Evolutionary conservation across 352 stramenopile genomes (phyloP).

Genomic region (Globisporangium solare): DNA sequence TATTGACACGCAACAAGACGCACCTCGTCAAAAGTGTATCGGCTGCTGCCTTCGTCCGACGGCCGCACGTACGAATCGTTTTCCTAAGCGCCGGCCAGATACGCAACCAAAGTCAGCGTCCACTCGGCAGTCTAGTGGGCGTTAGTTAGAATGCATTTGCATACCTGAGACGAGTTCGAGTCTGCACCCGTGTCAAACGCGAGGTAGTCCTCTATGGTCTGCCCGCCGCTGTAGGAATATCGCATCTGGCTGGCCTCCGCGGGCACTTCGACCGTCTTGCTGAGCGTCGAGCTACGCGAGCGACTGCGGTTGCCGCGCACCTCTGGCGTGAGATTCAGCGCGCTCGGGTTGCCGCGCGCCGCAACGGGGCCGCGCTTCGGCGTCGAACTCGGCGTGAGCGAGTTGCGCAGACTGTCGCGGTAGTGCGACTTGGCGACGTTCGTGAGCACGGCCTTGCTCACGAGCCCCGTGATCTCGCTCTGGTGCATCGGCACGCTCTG

Average conservation of each 20-base stretch:
- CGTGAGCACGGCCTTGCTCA: constrained; percentile 70
- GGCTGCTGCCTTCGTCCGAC: constrained; percentile 26
- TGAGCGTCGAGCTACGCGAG: constrained; percentile 43
- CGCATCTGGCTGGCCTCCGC: constrained; percentile 37
- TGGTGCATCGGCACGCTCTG: constrained; percentile 59
- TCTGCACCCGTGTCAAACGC: constrained; percentile 31
- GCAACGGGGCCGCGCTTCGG: constrained; percentile 30
- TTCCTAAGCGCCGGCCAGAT: constrained; percentile 15
- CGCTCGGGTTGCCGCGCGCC: constrained; percentile 13
- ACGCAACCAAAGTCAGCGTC: not conserved
- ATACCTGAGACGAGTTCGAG: constrained; percentile 45
- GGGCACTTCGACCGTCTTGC: constrained; percentile 26
- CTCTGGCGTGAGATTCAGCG: constrained; percentile 22
- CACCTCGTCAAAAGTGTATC: constrained; percentile 33
- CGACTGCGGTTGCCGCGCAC: constrained; percentile 48
- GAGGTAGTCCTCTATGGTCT: constrained; percentile 54
- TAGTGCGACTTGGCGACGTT: constrained; percentile 80
- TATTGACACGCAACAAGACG: not conserved
- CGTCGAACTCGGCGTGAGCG: constrained; percentile 46
- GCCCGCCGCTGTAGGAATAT: constrained; percentile 59
- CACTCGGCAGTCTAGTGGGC: not conserved
- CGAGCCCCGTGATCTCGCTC: constrained; percentile 61
- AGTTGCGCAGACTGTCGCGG: constrained; percentile 53
- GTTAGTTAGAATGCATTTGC: no score
- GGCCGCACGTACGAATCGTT: constrained; percentile 34